Base-by-base conservation (phyloP, 306 rosid genomes). In the Myrica gale region DNA sequence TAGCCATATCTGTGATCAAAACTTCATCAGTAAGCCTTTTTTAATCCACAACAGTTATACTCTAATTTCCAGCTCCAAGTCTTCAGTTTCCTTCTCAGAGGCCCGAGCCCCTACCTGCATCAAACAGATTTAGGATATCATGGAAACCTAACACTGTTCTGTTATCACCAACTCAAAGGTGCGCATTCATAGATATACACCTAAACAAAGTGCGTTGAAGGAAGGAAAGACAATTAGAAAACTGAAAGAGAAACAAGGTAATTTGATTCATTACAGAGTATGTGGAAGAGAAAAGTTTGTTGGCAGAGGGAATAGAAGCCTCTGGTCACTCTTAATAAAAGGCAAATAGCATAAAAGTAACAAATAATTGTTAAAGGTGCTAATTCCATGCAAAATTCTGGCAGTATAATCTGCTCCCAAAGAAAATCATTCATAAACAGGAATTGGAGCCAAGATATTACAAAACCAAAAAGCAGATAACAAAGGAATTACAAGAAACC, bases 361-460 rank as follows among this genome's bases (percentile, higher is more conserved):
- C 7, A 48, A 74, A 67, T 32, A 78, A 55, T n/a, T 60, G 65
- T 74, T 68, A 17, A 17, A 65, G 44, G 50, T 8, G 70, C 21
- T 65, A 9, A 50, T 15, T 65, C 50, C 70, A 65, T 42, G 70
- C 50, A 65, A 65, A 65, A 65, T 65, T 63, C 70, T 65, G 50
- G 70, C 15, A 42, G 32, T 11, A 26, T 65, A 65, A 65, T 65
- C 50, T 42, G 70, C 39, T 47, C 58, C 72, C 56, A 23, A 65
- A 52, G 58, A 72, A 81, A 80, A 75, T 61, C 76, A 71, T 46
- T 57, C 12, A 54, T 32, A 51, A n/a, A 72, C 23, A 21, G 66
- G 44, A 60, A 53, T 42, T 65, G 53, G 78, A 76, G 71, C 67
- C 55, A 7, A 6, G 43, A 47, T 53, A 44, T 32, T 39, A 80